Conservation (phyloP, 768 basidiomycete genomes). For the Saitozyma sp. region DNA sequence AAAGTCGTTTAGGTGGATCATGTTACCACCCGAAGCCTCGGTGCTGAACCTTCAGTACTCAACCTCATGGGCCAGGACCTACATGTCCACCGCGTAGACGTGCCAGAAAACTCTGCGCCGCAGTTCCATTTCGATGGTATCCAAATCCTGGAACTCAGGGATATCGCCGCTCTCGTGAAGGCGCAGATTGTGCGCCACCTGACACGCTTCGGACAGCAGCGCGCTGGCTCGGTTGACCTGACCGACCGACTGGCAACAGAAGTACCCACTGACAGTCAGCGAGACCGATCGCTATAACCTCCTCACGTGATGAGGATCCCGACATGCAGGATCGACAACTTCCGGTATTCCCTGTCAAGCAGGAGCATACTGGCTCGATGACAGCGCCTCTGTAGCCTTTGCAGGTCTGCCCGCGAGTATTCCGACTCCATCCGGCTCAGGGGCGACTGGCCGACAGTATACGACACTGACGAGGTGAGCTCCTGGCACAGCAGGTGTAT, state of each 20-base stretch:
- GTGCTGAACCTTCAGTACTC: constrained; percentile 6
- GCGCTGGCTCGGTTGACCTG: constrained; percentile 14
- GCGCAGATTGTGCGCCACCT: constrained; percentile 15
- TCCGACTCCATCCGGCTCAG: constrained; percentile 12
- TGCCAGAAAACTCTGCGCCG: constrained; percentile 25
- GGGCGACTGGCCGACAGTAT: constrained; percentile 24
- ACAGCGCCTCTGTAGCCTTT: constrained; percentile 16
- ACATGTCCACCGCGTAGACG: constrained; percentile 22
- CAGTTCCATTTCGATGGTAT: constrained; percentile 17
- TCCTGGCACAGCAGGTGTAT: not conserved
- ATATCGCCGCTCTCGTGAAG: constrained; percentile 13
- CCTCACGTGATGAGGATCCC: constrained; percentile 19
- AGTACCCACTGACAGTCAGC: constrained; percentile 17
- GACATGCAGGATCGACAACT: constrained; percentile 16
- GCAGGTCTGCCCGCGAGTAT: constrained; percentile 15
- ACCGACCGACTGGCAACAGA: constrained; percentile 20
- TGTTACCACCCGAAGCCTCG: constrained; percentile 19
- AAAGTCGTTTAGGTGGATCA: constrained; percentile 21
- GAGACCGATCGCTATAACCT: not conserved
- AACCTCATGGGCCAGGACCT: not conserved
- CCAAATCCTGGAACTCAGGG: not conserved
- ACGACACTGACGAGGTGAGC: constrained; percentile 8
- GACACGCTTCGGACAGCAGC: constrained; percentile 21
- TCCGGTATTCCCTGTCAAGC: constrained; percentile 13
- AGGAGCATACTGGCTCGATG: constrained; percentile 18